Evolutionary conservation across 257 asterid species (phyloP).

Genomic region (Pogostemon cablin): DNA sequence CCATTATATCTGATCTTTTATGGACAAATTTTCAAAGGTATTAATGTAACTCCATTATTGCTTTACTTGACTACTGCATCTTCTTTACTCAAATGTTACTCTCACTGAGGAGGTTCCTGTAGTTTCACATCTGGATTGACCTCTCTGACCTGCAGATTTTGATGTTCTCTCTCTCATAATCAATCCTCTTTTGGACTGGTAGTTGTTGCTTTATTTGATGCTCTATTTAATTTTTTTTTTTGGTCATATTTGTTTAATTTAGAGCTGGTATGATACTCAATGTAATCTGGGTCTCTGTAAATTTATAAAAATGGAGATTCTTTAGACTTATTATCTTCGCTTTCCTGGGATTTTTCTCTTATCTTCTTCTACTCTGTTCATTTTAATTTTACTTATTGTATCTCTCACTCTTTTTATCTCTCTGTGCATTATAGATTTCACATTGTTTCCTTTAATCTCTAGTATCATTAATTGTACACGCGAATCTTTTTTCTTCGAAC

Average conservation of each 20-base stretch:
- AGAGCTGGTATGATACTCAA: too few relatives aligned
- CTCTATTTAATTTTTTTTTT: constrained; percentile 19
- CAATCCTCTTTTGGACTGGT: constrained; percentile 17
- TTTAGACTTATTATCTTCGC: not conserved
- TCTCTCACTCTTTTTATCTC: not conserved
- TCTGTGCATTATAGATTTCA: not conserved
- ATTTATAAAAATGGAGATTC: constrained; percentile 2
- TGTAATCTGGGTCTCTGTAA: not conserved
- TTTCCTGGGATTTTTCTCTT: not conserved
- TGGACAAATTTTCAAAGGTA: constrained; percentile 28
- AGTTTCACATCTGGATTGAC: not conserved
- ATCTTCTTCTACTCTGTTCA: not conserved
- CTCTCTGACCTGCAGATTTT: constrained; percentile 16
- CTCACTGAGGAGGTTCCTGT: constrained; percentile 12
- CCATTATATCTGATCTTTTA: constrained; percentile 29
- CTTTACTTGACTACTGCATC: constrained; percentile 39
- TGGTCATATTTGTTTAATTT: too few relatives aligned
- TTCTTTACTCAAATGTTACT: constrained; percentile 32
- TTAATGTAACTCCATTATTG: constrained; percentile 34
- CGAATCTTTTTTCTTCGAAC: not conserved
- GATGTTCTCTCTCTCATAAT: constrained; percentile 8
- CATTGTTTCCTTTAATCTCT: not conserved
- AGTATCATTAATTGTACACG: not conserved
- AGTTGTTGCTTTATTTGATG: constrained; percentile 27
- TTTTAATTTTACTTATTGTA: not conserved